Conservation (phyloP, 2,329 filamentous ascomycete species). For the Aspergillus vadensis region DNA sequence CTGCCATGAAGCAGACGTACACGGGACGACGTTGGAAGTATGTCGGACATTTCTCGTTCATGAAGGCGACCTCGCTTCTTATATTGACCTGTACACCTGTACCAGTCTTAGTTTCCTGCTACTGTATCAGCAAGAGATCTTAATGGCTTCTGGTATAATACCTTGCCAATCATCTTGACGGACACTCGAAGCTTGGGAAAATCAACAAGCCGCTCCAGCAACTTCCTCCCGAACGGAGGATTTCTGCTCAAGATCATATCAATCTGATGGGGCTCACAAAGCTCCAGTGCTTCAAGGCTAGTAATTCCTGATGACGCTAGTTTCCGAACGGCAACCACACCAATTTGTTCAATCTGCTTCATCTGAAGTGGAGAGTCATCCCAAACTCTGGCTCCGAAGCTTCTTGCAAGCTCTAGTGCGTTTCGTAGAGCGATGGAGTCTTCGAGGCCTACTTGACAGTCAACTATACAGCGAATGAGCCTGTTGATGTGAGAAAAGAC, state of each 20-base stretch:
- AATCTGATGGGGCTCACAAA: slow-evolving; percentile 68
- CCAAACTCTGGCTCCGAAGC: slow-evolving; percentile 75
- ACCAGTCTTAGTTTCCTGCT: slow-evolving; percentile 36
- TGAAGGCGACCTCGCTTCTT: slow-evolving; percentile 68
- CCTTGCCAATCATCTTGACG: slow-evolving; percentile 54
- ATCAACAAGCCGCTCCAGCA: slow-evolving; percentile 63
- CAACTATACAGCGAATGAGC: slow-evolving; percentile 72
- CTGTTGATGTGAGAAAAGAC: slow-evolving; percentile 71
- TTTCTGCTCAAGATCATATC: slow-evolving; percentile 77
- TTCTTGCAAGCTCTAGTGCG: slow-evolving; percentile 75
- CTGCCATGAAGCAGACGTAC: slow-evolving; percentile 72
- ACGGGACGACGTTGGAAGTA: slow-evolving; percentile 67
- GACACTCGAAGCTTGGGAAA: slow-evolving; percentile 71
- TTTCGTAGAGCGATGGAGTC: slow-evolving; percentile 70
- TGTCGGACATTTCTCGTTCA: slow-evolving; percentile 64
- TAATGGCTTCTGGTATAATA: slow-evolving; percentile 35
- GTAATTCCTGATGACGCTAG: slow-evolving; percentile 70
- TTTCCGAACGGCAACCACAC: slow-evolving; percentile 72
- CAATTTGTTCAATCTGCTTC: slow-evolving; percentile 78
- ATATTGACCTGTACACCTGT: slow-evolving; percentile 61
- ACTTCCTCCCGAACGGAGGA: slow-evolving; percentile 75
- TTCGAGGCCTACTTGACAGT: slow-evolving; percentile 64
- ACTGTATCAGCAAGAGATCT: slow-evolving; percentile 12
- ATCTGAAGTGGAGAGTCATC: slow-evolving; percentile 80
- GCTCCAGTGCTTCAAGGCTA: slow-evolving; percentile 69